Evolutionary conservation across 768 basidiomycete genomes (phyloP), one percentile per base, ranked within the genome.

Genomic region (Pleurotus citrinopileatus): DNA sequence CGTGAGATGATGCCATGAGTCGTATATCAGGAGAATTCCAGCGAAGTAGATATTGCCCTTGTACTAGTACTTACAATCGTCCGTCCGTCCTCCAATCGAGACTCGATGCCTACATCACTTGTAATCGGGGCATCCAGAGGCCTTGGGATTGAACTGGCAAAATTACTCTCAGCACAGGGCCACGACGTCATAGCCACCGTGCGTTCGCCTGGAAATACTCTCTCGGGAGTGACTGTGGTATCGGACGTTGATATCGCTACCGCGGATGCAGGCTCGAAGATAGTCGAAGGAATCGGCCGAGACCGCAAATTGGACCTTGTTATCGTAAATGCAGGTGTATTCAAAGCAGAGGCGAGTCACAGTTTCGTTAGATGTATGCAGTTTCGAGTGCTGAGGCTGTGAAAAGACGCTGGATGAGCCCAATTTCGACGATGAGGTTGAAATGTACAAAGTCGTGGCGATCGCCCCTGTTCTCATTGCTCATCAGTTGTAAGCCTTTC

Each of bases 61-160:
- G 29, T 32, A 32, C 13, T 13, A 32, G 7, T 32, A 32, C 29
- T 32, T 32, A n/a, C n/a, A n/a, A 13, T 32, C 29, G 13, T 32
- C 29, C 13, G 13, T 32, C 2, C 13, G 25, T 44, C 42, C 4
- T 25, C 9, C 22, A 19, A 44, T 22, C 22, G 15, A 19, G 22
- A 23, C 23, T n/a, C 42, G 19, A 34, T 68, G 64, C 51, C 64
- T 12, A 66, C 56, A 10, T 50, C 63, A 1, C 70, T 79, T 45
- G 66, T 79, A 55, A 61, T 79, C 48, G 77, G 77, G 19, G 78
- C 74, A 2, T 74, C 74, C 5, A 70, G 74, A 32, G 77, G 76
- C 15, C 68, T 79, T 1, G 77, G 77, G 2, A 64, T 71, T 23
- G 67, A 73, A 36, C 67, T 78, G 15, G 66, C 67, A 6, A 60